Evolutionary conservation across 2,329 filamentous ascomycete genomes (phyloP), one percentile per base, ranked within the genome.

Genomic region (Hymenoscyphus scutula): DNA sequence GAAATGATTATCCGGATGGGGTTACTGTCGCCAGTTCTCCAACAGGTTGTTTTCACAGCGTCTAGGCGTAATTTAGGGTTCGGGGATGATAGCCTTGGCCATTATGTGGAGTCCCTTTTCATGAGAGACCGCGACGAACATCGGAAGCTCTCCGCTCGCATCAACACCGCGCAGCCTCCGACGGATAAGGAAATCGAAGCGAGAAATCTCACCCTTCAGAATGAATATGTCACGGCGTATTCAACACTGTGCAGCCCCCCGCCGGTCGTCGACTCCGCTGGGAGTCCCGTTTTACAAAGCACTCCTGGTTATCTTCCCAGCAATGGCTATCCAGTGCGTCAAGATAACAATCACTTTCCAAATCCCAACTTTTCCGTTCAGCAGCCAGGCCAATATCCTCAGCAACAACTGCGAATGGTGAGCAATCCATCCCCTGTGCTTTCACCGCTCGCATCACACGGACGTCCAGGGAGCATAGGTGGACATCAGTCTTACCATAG

Each of bases 1-100:
- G 86, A 89, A 68, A 74, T 89, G 30, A 71, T 78, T 4, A 70
- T 72, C n/a, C 67, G 73, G 13, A 76, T 89, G 38, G 70, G 72
- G 5, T 71, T 88, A 13, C 71, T 70, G 7, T 89, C 86, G 0
- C 70, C 75, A 0, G 76, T 80, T 1, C 73, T 89, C 6, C 82
- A 86, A 67, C 73, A 72, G 1, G 80, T 85, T 30, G 73, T 85
- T 2, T 88, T 87, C 68, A 79, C 78, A 29, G 77, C 81, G 4
- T 77, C 78, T 11, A 71, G 81, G 56, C 79, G 83, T 45, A 76
- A 81, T n/a, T 74, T 83, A 65, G 77, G 77, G 3, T 67, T 77
- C 17, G 27, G 55, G 5, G 78, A 80, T 62, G 74, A 74, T 15
- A 70, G 67, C 7, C 61, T 72, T 29, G 76, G 75, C 15, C 53